Evolutionary conservation across 495 filamentous ascomycete species (phyloP).

Genomic region (Poronia punctata): DNA sequence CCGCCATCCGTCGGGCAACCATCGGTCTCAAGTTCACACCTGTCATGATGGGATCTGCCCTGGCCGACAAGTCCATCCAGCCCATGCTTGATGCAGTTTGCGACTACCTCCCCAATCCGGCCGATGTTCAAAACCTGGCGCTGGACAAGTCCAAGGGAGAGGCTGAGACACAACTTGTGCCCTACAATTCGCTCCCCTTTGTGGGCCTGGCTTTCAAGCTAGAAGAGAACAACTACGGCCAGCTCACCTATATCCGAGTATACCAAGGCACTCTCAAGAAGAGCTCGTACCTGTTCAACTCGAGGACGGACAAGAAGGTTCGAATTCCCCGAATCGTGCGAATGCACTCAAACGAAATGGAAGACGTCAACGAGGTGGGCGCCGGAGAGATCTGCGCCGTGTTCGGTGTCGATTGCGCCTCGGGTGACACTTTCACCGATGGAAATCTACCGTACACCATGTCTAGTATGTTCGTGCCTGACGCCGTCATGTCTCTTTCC

Average conservation of each 20-base stretch:
- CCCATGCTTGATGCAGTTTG: constrained; percentile 96
- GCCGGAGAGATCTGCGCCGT: constrained; percentile 98
- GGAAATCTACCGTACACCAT: constrained; percentile 89
- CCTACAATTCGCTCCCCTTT: constrained; percentile 88
- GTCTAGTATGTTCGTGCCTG: constrained; percentile 98
- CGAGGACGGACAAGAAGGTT: constrained; percentile 89
- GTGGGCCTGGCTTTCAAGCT: constrained; percentile 98
- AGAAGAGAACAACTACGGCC: constrained; percentile 97
- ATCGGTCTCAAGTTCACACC: constrained; percentile 87
- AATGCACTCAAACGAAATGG: constrained; percentile 99
- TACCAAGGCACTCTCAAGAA: constrained; percentile 92
- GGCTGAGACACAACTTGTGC: constrained; percentile 72
- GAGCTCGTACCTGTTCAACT: constrained; percentile 86
- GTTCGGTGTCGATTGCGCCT: constrained; percentile 96
- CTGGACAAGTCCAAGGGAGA: constrained; percentile 77
- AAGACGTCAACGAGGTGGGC: constrained; percentile 84
- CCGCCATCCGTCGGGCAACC: constrained; percentile 83
- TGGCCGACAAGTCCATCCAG: constrained; percentile 93
- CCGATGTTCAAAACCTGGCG: constrained; percentile 83
- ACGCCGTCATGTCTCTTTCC: constrained; percentile 94
- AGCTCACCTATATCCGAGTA: constrained; percentile 96
- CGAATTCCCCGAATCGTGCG: constrained; percentile 96
- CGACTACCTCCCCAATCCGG: constrained; percentile 91
- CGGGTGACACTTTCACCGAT: constrained; percentile 97
- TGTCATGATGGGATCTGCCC: constrained; percentile 90